Conservation (phyloP, 2,329 filamentous ascomycete species). For the Epichloe uncinata region DNA sequence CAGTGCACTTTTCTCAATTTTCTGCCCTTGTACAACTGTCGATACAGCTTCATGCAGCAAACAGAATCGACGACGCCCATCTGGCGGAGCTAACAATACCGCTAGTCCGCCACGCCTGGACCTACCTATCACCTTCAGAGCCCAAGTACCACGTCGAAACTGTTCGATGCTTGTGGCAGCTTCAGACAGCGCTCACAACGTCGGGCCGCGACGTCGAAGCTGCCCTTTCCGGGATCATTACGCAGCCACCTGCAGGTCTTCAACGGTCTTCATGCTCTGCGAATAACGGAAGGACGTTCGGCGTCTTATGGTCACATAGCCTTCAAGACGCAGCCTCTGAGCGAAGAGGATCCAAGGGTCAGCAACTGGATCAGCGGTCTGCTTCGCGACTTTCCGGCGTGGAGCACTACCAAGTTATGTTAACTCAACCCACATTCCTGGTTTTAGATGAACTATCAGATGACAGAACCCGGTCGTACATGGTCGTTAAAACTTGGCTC, state of each 20-base stretch:
- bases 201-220: slow-evolving; percentile 67
- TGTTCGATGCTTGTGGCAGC: slow-evolving; percentile 70
- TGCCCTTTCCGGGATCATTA: slow-evolving; percentile 56
- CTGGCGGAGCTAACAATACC: slow-evolving; percentile 51
- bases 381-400: slow-evolving; percentile 35
- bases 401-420: slow-evolving; percentile 56
- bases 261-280: slow-evolving; percentile 17
- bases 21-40: slow-evolving; percentile 45
- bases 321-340: slow-evolving; percentile 46
- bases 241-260: background rate
- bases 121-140: slow-evolving; percentile 63
- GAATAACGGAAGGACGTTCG: slow-evolving; percentile 56
- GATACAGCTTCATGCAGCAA: slow-evolving; percentile 40
- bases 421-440: slow-evolving; percentile 69
- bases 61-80: slow-evolving; percentile 37
- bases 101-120: slow-evolving; percentile 64
- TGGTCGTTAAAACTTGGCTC: slow-evolving; percentile 71
- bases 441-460: slow-evolving; percentile 67
- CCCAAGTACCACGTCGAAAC: slow-evolving; percentile 94
- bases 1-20: slow-evolving; percentile 39
- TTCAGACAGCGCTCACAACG: slow-evolving; percentile 59
- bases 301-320: slow-evolving; percentile 71
- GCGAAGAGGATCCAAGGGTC: slow-evolving; percentile 34
- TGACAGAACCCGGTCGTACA: slow-evolving; percentile 58
- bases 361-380: slow-evolving; percentile 20